These are phyloP conservation scores for Nemophila menziesii DNA, from an alignment of 257 asterid genomes.

Conservation along the genomic window DNA sequence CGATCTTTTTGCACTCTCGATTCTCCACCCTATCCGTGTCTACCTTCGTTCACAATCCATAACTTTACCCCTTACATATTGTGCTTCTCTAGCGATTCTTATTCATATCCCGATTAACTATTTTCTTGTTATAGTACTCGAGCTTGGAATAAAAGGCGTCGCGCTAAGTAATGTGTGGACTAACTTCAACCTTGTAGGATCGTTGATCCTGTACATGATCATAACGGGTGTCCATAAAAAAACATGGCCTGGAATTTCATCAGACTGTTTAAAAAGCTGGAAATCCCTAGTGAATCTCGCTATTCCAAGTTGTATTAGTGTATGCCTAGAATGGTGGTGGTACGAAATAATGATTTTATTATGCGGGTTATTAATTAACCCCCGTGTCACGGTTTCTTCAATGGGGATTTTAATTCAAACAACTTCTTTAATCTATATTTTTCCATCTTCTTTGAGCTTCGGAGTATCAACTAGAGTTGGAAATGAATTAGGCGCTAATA, in stretches of 20 bases:
- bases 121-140: constrained; percentile 16
- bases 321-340: constrained; percentile 43
- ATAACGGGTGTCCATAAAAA: constrained; percentile 11
- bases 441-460: constrained; percentile 30
- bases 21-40: constrained; percentile 27
- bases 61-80: constrained; percentile 27
- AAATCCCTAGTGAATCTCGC: constrained; percentile 19
- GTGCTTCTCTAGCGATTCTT: constrained; percentile 19
- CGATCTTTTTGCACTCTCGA: constrained; percentile 20
- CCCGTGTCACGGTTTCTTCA: constrained; percentile 25
- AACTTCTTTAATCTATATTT: constrained; percentile 28
- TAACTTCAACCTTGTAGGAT: constrained; percentile 24
- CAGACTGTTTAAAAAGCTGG: constrained; percentile 19
- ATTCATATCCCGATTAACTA: constrained; percentile 26
- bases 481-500: constrained; percentile 26
- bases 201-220: constrained; percentile 13
- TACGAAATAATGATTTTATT: constrained; percentile 31
- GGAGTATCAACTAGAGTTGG: constrained; percentile 36
- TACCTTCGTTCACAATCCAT: constrained; percentile 30
- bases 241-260: constrained; percentile 25
- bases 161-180: constrained; percentile 29
- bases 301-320: constrained; percentile 29
- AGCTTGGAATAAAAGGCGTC: constrained; percentile 29
- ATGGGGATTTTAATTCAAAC: constrained; percentile 31
- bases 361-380: constrained; percentile 24